Evolutionary conservation across 352 stramenopile genomes (phyloP).

Genomic region (Halophytophthora polymorphica): DNA sequence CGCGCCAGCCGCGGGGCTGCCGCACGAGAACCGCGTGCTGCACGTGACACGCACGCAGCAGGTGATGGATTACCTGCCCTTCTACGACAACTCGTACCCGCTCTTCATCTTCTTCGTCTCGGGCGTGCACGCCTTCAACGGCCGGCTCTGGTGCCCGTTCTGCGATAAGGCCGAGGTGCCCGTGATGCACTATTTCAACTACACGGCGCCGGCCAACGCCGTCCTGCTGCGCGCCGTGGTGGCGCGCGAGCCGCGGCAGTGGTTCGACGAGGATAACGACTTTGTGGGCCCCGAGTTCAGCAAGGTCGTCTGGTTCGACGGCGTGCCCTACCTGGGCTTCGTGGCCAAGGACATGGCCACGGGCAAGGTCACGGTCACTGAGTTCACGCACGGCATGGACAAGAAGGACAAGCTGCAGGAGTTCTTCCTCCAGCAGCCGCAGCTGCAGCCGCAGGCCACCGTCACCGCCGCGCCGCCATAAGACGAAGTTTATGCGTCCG

Average conservation of each 20-base stretch:
- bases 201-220: conserved; percentile 49
- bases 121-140: conserved; percentile 69
- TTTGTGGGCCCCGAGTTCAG: conserved; percentile 62
- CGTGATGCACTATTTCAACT: conserved; percentile 77
- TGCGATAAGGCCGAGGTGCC: conserved; percentile 74
- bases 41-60: conserved; percentile 33
- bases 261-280: conserved; percentile 76
- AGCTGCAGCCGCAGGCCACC: conserved; percentile 12
- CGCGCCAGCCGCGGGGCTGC: conserved; percentile 27
- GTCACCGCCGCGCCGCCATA: neutral
- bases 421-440: conserved; percentile 37
- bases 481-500: neutral
- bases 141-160: conserved; percentile 78
- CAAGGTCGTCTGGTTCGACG: conserved; percentile 51
- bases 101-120: conserved; percentile 80
- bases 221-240: conserved; percentile 60
- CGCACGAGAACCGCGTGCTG: conserved; percentile 52
- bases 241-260: conserved; percentile 50
- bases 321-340: conserved; percentile 64
- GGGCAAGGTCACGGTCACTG: conserved; percentile 36
- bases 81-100: conserved; percentile 69
- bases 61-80: conserved; percentile 48
- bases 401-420: conserved; percentile 33
- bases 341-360: conserved; percentile 36
- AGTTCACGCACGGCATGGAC: conserved; percentile 50